Base-by-base conservation (phyloP, 2,329 filamentous ascomycete genomes). In the Aaosphaeria arxii region DNA sequence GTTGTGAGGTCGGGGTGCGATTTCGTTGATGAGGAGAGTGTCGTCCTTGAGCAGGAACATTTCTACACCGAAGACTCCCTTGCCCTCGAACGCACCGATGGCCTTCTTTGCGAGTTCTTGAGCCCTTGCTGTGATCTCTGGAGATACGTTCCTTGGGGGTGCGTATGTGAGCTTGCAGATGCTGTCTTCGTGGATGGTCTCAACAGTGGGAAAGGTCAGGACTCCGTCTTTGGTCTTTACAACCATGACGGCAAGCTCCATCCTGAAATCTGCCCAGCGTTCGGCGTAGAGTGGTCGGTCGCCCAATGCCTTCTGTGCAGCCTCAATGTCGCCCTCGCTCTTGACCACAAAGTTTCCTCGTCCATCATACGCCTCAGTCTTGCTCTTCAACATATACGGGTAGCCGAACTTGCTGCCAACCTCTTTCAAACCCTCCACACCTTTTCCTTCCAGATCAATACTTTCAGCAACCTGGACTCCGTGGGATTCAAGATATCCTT, bases 41-140 rank as follows among this genome's bases (percentile, higher is more conserved):
- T 79, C 83, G 59, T 94, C 84, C 43, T 84, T 74, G 7, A 91
- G 80, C 4, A 97, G 73, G 72, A 99, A 99, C 84, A 97, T 89
- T 73, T 99, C 94, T 0, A 97, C 92, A 1, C 92, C 94, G 70
- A 96, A 99, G 31, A 96, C 89, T 54, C 94, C 94, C 53, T 94
- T 87, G 44, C 94, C 94, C 75, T 85, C 85, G 46, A 99, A 87
- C 44, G 83, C 86, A 39, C 82, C 80, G 24, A 96, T 84, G 7
- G 94, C 91, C 49, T 87, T 84, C 57, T 84, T 83, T 0, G 91
- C 94, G 0, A 96, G 78, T 39, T 85, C 80, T 64, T 90, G 85
- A 0, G 91, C 91, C 59, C 81, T 74, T 55, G 82, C 71, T 51
- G 82, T 81, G 36, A 87, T 77, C 1, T 76, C 71, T 1, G 77